Percentiles rank a stretch among this genome's conserved stretches.
Conservation (phyloP, 768 basidiomycete genomes). For the Pilatotrama ljubarskyi region DNA sequence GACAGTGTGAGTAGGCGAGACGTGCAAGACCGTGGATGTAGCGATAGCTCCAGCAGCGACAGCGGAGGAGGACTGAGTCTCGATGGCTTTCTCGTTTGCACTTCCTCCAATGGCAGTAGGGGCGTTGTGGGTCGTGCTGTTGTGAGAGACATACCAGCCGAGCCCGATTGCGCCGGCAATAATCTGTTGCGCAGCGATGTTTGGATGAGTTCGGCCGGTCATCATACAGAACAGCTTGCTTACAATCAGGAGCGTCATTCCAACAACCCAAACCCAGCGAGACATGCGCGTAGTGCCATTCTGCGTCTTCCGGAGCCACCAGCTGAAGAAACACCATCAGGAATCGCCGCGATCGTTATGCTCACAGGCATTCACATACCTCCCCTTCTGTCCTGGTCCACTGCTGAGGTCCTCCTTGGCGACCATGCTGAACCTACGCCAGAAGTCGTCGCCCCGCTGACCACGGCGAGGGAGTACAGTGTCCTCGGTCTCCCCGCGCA, state of each 20-base stretch:
- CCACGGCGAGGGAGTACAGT: slow-evolving; percentile 66
- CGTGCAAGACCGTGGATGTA: slow-evolving; percentile 38
- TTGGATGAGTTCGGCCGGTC: background rate
- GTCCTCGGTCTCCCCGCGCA: slow-evolving; percentile 70
- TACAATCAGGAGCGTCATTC: slow-evolving; percentile 57
- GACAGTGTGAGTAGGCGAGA: slow-evolving; percentile 64
- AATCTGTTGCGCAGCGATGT: slow-evolving; percentile 32
- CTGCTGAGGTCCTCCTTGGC: slow-evolving; percentile 61
- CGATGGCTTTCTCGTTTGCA: slow-evolving; percentile 32
- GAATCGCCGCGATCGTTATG: background rate
- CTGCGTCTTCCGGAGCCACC: slow-evolving; percentile 70
- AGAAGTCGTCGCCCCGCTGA: slow-evolving; percentile 80
- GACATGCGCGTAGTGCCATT: slow-evolving; percentile 51
- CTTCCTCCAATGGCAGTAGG: slow-evolving; percentile 70
- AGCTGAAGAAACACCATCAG: slow-evolving; percentile 35
- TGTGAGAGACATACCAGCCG: slow-evolving; percentile 60
- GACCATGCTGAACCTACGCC: slow-evolving; percentile 84
- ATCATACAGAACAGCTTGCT: slow-evolving; percentile 23
- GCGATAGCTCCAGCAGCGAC: slow-evolving; percentile 23
- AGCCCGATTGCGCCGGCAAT: slow-evolving; percentile 59
- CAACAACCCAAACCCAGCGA: slow-evolving; percentile 71
- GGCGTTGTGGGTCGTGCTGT: slow-evolving; percentile 44
- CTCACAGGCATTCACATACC: slow-evolving; percentile 27
- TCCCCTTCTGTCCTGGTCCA: slow-evolving; percentile 44
- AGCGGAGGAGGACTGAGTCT: slow-evolving; percentile 19